These are phyloP conservation scores for Datisca glomerata DNA, from an alignment of 306 rosid genomes.

Conservation along the genomic window DNA sequence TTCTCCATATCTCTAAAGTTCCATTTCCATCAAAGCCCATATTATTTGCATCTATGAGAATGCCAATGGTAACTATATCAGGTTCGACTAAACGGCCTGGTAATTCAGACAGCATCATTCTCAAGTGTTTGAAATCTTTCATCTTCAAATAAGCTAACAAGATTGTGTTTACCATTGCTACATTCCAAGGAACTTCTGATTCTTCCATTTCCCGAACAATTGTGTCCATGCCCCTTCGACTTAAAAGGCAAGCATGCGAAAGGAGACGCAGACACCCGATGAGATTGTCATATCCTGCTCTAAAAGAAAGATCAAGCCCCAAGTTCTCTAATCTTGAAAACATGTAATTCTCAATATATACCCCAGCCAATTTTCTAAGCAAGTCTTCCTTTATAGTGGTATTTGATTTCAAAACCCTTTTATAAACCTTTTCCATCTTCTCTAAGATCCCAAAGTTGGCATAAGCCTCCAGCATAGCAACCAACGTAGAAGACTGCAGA, in stretches of 20 bases:
- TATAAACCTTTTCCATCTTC: constrained; percentile 56
- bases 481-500: constrained; percentile 41
- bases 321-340: constrained; percentile 52
- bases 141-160: constrained; percentile 57
- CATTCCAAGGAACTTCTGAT: constrained; percentile 32
- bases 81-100: constrained; percentile 31
- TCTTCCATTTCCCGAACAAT: constrained; percentile 38
- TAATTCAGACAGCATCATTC: constrained; percentile 30
- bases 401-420: constrained; percentile 28
- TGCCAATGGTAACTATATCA: constrained; percentile 47
- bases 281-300: constrained; percentile 31
- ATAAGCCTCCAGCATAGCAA: constrained; percentile 65
- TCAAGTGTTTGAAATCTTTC: constrained; percentile 48
- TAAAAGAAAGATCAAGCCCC: constrained; percentile 37
- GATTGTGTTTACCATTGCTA: constrained; percentile 36
- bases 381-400: constrained; percentile 39
- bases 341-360: constrained; percentile 49
- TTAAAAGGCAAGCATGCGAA: constrained; percentile 51
- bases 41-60: constrained; percentile 43
- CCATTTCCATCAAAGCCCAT: constrained; percentile 40
- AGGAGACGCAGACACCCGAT: constrained; percentile 60
- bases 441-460: constrained; percentile 48
- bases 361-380: constrained; percentile 45
- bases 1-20: constrained; percentile 40
- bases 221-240: constrained; percentile 53